phyloP scores from a whole-genome alignment of 225 moss, liverwort and hornwort genomes.

The Bryoerythrophyllum caledonicum region DNA sequence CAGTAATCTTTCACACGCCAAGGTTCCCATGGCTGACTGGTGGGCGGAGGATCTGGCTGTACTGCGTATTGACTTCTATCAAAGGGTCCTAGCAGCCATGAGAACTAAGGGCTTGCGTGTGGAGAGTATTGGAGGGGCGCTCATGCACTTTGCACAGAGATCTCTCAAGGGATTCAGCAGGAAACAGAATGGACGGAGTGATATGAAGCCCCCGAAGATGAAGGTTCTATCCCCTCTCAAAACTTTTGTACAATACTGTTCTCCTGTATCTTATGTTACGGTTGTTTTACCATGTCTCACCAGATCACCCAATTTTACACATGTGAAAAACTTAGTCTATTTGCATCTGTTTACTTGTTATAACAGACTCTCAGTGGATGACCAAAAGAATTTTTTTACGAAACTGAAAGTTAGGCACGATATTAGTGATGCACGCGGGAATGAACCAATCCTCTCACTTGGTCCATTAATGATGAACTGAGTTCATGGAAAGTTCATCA shows the following conservation, averaged over 20 bases:
- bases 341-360: not conserved
- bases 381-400: not conserved
- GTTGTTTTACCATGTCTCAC: not conserved
- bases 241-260: not conserved
- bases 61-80: conserved; percentile 88
- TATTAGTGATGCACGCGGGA: not conserved
- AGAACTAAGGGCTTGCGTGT: conserved; percentile 79
- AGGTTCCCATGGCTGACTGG: conserved; percentile 79
- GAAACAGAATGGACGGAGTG: conserved; percentile 79
- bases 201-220: conserved; percentile 63
- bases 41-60: conserved; percentile 98
- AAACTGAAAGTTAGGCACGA: not conserved
- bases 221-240: conserved; percentile 28
- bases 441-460: not conserved
- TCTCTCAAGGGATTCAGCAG: conserved; percentile 95
- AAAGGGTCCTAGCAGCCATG: conserved; percentile 89
- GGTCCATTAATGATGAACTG: not conserved
- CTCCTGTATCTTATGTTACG: not conserved
- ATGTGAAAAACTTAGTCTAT: not conserved
- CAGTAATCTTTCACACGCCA: conserved; percentile 59
- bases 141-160: conserved; percentile 98
- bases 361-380: not conserved
- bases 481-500: not conserved
- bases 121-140: conserved; percentile 89
- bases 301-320: not conserved